Base-by-base conservation (phyloP, 2,329 filamentous ascomycete species). In the Aspergillus nomiae region DNA sequence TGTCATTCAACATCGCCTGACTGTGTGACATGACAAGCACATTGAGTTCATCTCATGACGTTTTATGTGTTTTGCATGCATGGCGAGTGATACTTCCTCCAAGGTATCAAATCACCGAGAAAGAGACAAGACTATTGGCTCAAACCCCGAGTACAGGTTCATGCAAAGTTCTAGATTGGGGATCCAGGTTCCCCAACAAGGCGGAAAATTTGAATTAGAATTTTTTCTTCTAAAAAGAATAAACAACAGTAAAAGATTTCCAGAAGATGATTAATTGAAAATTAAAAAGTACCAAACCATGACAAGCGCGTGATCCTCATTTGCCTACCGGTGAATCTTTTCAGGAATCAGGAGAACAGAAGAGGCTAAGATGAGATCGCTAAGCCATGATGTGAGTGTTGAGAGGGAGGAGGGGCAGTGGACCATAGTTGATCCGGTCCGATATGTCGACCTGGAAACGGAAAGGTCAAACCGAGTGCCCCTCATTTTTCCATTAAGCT, bases 271-370 rank as follows among this genome's bases (percentile, higher is more conserved):
- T 34, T 53, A 30, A 53, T 32, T 16, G 11, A 34, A 51, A 32
- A 21, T 43, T 3, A 43, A 21, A 24, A 10, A 21, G 11, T 14
- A n/a, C 1, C 28, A 48, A 48, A 48, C 21, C 60, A 61, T 59
- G 64, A 66, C 51, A 34, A 61, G 62, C 67, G 62, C 64, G 66
- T 67, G 66, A 67, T 61, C 30, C 56, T 45, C n/a, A 58, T 43
- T 28, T 60, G 56, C 62, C 51, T 60, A 58, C 69, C 68, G 69
- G 69, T 71, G 69, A 71, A 62, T 67, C 51, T 64, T 71, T 70
- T 48, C 45, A 48, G 45, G 45, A 41, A 8, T 64, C 62, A 51
- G 68, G 68, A 62, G 64, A 54, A 54, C 61, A 57, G 65, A 65
- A 62, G 64, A 21, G 43, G 11, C 43, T 11, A n/a, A 38, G 3